Evolutionary conservation across 2,329 filamentous ascomycete species (phyloP).

Genomic region (Fusarium oxysporum): DNA sequence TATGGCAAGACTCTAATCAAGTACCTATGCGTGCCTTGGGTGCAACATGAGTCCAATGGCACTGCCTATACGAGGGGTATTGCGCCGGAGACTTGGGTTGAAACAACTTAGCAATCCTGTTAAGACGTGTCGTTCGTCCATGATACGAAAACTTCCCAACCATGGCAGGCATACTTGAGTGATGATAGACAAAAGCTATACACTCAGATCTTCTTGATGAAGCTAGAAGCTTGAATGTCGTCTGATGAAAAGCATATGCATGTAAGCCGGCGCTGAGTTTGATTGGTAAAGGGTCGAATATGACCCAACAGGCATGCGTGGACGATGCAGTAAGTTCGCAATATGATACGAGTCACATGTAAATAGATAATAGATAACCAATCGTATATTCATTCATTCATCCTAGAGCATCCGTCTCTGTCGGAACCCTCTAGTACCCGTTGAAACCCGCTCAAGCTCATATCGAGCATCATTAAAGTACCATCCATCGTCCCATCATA

Average conservation of each 20-base stretch:
- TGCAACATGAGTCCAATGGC: background rate
- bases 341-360: slow-evolving; percentile 5
- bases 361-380: slow-evolving; percentile 35
- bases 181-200: background rate
- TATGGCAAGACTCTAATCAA: background rate
- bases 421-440: background rate
- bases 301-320: slow-evolving; percentile 2
- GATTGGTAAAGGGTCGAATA: slow-evolving; percentile 14
- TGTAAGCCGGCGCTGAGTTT: slow-evolving; percentile 33
- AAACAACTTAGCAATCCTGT: background rate
- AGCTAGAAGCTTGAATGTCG: slow-evolving; percentile 1
- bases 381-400: slow-evolving; percentile 42
- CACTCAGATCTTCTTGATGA: background rate
- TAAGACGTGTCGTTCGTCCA: background rate
- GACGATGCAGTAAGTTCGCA: background rate
- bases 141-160: background rate
- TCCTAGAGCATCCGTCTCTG: background rate
- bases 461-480: slow-evolving; percentile 16
- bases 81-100: background rate
- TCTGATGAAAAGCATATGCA: slow-evolving; percentile 26
- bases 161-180: slow-evolving; percentile 1
- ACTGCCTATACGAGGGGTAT: background rate
- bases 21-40: background rate
- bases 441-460: background rate
- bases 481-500: slow-evolving; percentile 23